A percentile compares a stretch with the other conserved stretches of the same genome.
These are phyloP conservation scores for Ophiocordyceps camponoti-rufipedis DNA, from an alignment of 2,329 filamentous ascomycete genomes.

Conservation along the genomic window DNA sequence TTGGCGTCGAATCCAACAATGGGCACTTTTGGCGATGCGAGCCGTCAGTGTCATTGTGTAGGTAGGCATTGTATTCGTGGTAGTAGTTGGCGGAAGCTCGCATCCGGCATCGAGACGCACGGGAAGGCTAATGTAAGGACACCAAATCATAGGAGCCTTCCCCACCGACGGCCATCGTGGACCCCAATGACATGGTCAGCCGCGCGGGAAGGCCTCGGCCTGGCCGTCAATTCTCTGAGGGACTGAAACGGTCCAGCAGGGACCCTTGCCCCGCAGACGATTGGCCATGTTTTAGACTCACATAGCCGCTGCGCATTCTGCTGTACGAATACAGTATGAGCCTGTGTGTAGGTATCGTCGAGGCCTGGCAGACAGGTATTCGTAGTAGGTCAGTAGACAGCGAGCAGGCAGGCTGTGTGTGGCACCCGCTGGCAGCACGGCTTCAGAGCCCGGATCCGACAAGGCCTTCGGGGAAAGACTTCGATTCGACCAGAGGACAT, in stretches of 20 bases:
- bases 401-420: no score
- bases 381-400: no score
- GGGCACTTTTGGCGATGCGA: neutral
- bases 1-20: neutral
- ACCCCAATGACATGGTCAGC: neutral
- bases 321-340: constrained; percentile 8
- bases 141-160: constrained; percentile 6
- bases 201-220: constrained; percentile 1
- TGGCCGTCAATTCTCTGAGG: constrained; percentile 8
- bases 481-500: no score
- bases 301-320: constrained; percentile 23
- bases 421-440: no score
- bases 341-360: neutral
- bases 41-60: no score
- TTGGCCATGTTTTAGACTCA: constrained; percentile 17
- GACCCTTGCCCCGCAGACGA: constrained; percentile 2
- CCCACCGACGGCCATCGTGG: constrained; percentile 5
- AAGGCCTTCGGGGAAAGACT: no score
- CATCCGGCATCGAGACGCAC: constrained; percentile 9
- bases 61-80: neutral
- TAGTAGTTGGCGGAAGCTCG: constrained; percentile 1
- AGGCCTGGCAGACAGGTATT: no score
- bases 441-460: no score
- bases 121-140: constrained; percentile 17
- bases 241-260: neutral